Percentiles rank a stretch among this genome's conserved stretches.
phyloP scores from a whole-genome alignment of 2,329 filamentous ascomycete species.

The Pyricularia sp. region DNA sequence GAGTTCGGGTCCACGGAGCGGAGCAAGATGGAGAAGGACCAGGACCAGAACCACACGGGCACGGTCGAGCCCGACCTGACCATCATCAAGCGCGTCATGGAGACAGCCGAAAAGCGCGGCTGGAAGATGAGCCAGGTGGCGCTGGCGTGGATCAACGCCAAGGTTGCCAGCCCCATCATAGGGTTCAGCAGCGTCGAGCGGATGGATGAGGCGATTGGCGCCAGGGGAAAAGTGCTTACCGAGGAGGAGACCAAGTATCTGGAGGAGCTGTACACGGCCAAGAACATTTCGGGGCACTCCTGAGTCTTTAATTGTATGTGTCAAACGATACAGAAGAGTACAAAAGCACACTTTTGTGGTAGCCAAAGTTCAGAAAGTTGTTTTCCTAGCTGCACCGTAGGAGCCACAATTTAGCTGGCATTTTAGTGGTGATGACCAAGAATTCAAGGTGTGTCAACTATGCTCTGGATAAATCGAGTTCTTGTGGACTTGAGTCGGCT shows the following conservation, averaged over 20 bases:
- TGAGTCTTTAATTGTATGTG: background rate
- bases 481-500: background rate
- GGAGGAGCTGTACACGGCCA: conserved; percentile 47
- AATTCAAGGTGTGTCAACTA: background rate
- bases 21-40: conserved; percentile 4
- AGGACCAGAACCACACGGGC: background rate
- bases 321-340: background rate
- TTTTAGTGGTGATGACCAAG: too few species aligned
- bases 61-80: conserved; percentile 13
- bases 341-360: background rate
- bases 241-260: conserved; percentile 47
- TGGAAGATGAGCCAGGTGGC: conserved; percentile 33
- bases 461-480: background rate
- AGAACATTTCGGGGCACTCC: conserved; percentile 27
- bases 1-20: conserved; percentile 8
- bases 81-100: conserved; percentile 11
- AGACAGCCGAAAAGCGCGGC: conserved; percentile 8
- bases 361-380: background rate
- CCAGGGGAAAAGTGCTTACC: conserved; percentile 32
- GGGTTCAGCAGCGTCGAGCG: conserved; percentile 44
- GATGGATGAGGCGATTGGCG: conserved; percentile 47
- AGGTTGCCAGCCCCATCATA: conserved; percentile 44
- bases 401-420: too few species aligned
- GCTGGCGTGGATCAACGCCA: conserved; percentile 47
- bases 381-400: background rate